Conservation (phyloP, 495 filamentous ascomycete genomes). For the Aspergillus saccharolyticus region DNA sequence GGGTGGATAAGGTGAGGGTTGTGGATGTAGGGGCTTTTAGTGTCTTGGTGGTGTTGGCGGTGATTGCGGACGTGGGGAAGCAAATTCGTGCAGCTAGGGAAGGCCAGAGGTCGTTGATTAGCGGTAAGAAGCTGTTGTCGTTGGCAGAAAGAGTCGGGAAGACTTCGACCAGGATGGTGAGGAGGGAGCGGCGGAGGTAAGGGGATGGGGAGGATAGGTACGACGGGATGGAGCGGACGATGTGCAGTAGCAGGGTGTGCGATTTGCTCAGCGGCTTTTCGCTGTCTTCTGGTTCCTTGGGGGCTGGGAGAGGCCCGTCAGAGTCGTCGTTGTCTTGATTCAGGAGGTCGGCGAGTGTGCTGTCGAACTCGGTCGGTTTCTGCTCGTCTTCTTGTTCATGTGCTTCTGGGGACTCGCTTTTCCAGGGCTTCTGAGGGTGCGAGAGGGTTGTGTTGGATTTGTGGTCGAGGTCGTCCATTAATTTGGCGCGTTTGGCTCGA, state of each 20-base stretch:
- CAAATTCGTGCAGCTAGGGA: slow-evolving; percentile 61
- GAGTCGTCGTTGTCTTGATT: slow-evolving; percentile 35
- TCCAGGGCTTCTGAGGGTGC: slow-evolving; percentile 39
- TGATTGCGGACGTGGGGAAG: slow-evolving; percentile 34
- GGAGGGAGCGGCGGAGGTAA: slow-evolving; percentile 67
- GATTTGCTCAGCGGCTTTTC: slow-evolving; percentile 50
- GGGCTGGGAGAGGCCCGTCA: slow-evolving; percentile 35
- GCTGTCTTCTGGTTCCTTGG: slow-evolving; percentile 47
- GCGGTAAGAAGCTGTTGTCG: slow-evolving; percentile 76
- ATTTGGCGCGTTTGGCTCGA: slow-evolving; percentile 33
- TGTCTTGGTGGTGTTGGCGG: slow-evolving; percentile 20
- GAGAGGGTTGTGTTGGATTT: slow-evolving; percentile 25
- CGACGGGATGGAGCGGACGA: slow-evolving; percentile 68
- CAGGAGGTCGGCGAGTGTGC: slow-evolving; percentile 29
- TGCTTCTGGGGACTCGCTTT: slow-evolving; percentile 11
- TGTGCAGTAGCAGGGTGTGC: slow-evolving; percentile 59
- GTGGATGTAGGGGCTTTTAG: slow-evolving; percentile 17
- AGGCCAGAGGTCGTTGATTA: slow-evolving; percentile 87
- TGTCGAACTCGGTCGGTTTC: slow-evolving; percentile 23
- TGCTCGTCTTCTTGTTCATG: slow-evolving; percentile 18
- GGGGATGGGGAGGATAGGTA: slow-evolving; percentile 82
- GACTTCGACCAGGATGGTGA: slow-evolving; percentile 66
- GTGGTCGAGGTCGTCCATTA: slow-evolving; percentile 26
- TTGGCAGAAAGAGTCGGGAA: slow-evolving; percentile 63
- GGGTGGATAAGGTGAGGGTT: slow-evolving; percentile 8